Conservation (phyloP, 2,329 filamentous ascomycete species). For the Drechslerella stenobrocha region DNA sequence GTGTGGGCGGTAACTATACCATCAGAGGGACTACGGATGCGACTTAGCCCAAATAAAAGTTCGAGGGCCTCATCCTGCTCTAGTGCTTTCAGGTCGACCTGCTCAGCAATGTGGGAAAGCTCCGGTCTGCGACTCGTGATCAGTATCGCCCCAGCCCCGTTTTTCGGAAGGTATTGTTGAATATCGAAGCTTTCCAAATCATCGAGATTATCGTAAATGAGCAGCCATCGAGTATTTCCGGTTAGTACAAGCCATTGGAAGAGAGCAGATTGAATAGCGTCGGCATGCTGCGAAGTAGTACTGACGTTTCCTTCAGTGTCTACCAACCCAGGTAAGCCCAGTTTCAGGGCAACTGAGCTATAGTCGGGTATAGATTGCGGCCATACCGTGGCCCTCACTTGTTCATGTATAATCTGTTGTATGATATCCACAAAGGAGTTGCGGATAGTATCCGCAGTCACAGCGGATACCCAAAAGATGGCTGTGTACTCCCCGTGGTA, state of each 20-base stretch:
- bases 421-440: constrained; percentile 15
- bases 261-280: constrained; percentile 2
- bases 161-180: constrained; percentile 15
- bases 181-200: constrained; percentile 9
- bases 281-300: not conserved
- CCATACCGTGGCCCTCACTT: constrained; percentile 6
- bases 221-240: constrained; percentile 10
- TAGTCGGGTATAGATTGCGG: constrained; percentile 12
- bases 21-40: not conserved
- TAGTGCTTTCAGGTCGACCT: not conserved
- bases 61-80: not conserved
- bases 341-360: not conserved
- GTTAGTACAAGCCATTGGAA: constrained; percentile 10
- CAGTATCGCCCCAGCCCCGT: constrained; percentile 9
- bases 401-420: constrained; percentile 14
- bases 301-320: constrained; percentile 12
- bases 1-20: constrained; percentile 5
- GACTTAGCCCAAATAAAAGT: not conserved
- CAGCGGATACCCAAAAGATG: constrained; percentile 16
- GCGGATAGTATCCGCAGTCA: constrained; percentile 6
- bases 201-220: constrained; percentile 27
- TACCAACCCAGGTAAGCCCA: constrained; percentile 8
- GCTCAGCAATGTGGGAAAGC: not conserved
- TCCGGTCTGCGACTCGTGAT: constrained; percentile 18
- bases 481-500: not conserved